Evolutionary conservation across 2,329 filamentous ascomycete species (phyloP), one percentile per base, ranked within the genome.

Genomic region (Neofusicoccum parvum): DNA sequence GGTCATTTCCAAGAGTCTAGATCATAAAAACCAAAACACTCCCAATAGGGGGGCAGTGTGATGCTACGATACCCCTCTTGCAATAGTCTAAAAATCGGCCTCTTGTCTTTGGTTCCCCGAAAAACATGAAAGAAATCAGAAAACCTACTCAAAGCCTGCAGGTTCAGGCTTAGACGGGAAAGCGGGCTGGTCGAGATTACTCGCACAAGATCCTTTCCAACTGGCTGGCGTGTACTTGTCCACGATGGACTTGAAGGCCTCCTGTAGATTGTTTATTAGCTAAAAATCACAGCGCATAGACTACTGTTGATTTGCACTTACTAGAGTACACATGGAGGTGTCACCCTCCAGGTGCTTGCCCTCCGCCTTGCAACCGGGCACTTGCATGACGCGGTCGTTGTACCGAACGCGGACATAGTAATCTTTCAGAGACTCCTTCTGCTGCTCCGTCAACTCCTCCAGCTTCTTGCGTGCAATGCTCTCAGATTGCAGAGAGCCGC

Each of bases 361-460:
- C 0, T 83, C 78, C 10, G 84, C 79, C 69, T 85, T 88, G 77
- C 95, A 99, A 2, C 92, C 94, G 0, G 94, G 94, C 17, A 99
- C 84, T 14, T 85, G 87, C 73, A 98, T 87, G 3, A 92, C 86
- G 62, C 85, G 83, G 76, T 98, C 95, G 72, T 99, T 99, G 79
- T 96, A 99, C 59, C 94, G 87, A 66, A 99, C 78, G 17, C 95
- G 88, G 14, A 99, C 94, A 77, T 91, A 99, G 81, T 96, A 93
- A 1, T 87, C 89, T 32, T 90, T 82, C 11, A 96, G 78, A 64
- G 82, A 84, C 15, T 82, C 78, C 70, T 83, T 87, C 70, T 94
- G 87, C 1, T 78, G 74, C 0, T 82, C 77, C 0, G 81, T 83
- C 64, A 95, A 80, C 12, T 87, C 81, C 1, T 80, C 72, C 5